Percentiles rank a stretch among this genome's conserved stretches.
phyloP scores from a whole-genome alignment of 192 early-diverging fungal genomes.

The Coemansia sp. region DNA sequence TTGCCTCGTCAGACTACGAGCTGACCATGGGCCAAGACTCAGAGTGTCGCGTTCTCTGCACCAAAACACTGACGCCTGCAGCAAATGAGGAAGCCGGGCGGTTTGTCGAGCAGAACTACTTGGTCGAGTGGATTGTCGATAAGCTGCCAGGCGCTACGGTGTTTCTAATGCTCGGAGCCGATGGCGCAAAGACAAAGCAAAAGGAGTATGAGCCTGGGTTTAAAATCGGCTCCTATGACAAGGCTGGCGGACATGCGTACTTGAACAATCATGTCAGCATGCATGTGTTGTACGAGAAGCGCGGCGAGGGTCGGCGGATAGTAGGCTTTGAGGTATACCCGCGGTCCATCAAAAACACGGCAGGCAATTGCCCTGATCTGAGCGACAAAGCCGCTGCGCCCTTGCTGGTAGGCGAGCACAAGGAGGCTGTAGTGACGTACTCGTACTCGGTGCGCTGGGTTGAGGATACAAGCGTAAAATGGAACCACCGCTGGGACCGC shows the following conservation, averaged over 20 bases:
- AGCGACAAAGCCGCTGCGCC: not conserved
- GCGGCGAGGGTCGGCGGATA: conserved; percentile 54
- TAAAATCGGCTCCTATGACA: conserved; percentile 57
- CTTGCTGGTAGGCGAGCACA: conserved; percentile 35
- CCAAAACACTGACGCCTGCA: conserved; percentile 40
- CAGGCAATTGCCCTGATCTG: conserved; percentile 37
- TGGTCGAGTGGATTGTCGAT: conserved; percentile 70
- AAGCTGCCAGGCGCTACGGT: conserved; percentile 67
- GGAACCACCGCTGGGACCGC: conserved; percentile 67
- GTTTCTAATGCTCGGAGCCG: conserved; percentile 15
- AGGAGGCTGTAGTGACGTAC: conserved; percentile 56
- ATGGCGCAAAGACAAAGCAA: not conserved
- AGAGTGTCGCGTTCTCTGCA: conserved; percentile 61
- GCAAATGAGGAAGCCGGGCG: conserved; percentile 53
- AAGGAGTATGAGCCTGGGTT: conserved; percentile 65
- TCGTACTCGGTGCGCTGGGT: conserved; percentile 76
- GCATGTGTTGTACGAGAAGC: conserved; percentile 60
- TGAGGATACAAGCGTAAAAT: conserved; percentile 56
- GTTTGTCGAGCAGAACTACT: conserved; percentile 62
- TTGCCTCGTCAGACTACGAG: conserved; percentile 61
- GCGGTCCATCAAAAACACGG: conserved; percentile 49
- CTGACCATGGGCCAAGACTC: conserved; percentile 53
- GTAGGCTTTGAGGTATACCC: conserved; percentile 76
- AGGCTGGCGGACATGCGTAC: conserved; percentile 43
- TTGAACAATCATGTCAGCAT: conserved; percentile 71